Base-by-base conservation (phyloP, 768 basidiomycete genomes). In the Phanerochaete sordida region DNA sequence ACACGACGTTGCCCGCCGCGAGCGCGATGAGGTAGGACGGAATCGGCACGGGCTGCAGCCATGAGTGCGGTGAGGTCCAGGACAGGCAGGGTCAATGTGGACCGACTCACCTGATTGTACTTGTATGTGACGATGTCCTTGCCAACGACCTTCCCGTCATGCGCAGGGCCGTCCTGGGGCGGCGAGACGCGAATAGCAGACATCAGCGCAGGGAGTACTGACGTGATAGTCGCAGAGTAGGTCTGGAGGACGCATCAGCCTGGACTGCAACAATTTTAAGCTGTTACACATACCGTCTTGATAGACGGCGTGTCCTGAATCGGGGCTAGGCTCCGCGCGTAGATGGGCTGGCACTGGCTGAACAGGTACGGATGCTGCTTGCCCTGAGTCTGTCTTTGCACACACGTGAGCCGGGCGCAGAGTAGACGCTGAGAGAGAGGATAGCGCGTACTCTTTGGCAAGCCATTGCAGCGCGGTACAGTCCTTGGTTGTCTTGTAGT, bases 11-110 rank as follows among this genome's bases (percentile, higher is more conserved):
- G 0, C 95, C 95, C 0, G 84, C 81, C 0, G 95, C 95, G 56
- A 98, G 88, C 2, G 96, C 96, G 51, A 98, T 80, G n/a, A 98
- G 78, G 70, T 98, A 98, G 1, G 89, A 86, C 1, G 96, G 92
- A 58, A 98, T 94, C 3, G 91, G 84, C n/a, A 92, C 82, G 9
- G 83, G 85, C 91, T 98, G 68, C 9, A 64, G 13, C 11, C 61
- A 55, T 19, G 6, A 1, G 3, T 26, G 45, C 3, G 21, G n/a
- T 5, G 24, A 7, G 30, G 44, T 35, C 7, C 13, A 33, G 48
- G 5, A 30, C 16, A 44, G 12, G 37, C 12, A 11, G n/a, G 24
- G 21, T 49, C 33, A 35, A 53, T 53, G 26, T 3, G 30, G 5
- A 21, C 35, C 26, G 31, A 19, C n/a, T 23, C 33, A 89, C 93